Conservation (phyloP, 306 rosid genomes). For the Aeschynomene evenia region DNA sequence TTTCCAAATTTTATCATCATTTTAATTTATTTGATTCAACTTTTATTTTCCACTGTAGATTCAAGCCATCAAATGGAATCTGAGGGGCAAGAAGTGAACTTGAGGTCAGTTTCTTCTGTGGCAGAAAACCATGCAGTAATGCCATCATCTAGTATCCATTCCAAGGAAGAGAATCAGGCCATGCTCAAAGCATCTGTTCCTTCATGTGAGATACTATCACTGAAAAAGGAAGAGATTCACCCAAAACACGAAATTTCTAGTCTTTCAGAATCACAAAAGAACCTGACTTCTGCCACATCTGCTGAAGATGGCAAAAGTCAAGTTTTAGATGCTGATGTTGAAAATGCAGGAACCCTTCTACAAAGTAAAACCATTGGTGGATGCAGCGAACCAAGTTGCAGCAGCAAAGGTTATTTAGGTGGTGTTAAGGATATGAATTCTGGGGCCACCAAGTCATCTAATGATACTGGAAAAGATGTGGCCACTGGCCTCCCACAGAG, state of each 20-base stretch:
- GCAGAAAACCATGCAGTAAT: constrained; percentile 39
- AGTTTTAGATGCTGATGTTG: constrained; percentile 33
- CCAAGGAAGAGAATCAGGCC: constrained; percentile 36
- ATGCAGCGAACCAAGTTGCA: constrained; percentile 27
- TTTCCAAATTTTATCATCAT: neutral
- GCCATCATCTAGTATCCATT: constrained; percentile 11
- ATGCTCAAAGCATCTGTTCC: constrained; percentile 28
- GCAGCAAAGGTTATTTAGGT: constrained; percentile 33
- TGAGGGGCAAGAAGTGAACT: constrained; percentile 39
- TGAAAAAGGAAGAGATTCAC: constrained; percentile 34
- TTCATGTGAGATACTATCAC: constrained; percentile 29
- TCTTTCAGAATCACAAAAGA: constrained; percentile 34
- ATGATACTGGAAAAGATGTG: constrained; percentile 40
- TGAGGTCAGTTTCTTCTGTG: constrained; percentile 38
- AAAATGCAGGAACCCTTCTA: constrained; percentile 39
- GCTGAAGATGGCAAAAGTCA: constrained; percentile 41
- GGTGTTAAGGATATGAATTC: constrained; percentile 36
- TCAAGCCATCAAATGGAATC: constrained; percentile 41
- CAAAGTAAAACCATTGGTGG: constrained; percentile 33
- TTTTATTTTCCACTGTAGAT: constrained; percentile 49
- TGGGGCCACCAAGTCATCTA: constrained; percentile 31
- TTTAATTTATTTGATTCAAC: constrained; percentile 12
- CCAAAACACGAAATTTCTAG: constrained; percentile 29
- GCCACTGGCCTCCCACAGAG: constrained; percentile 24
- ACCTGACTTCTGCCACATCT: constrained; percentile 26